These are phyloP conservation scores for Fusarium oligoseptatum DNA, from an alignment of 2,329 filamentous ascomycete genomes.

Conservation along the genomic window DNA sequence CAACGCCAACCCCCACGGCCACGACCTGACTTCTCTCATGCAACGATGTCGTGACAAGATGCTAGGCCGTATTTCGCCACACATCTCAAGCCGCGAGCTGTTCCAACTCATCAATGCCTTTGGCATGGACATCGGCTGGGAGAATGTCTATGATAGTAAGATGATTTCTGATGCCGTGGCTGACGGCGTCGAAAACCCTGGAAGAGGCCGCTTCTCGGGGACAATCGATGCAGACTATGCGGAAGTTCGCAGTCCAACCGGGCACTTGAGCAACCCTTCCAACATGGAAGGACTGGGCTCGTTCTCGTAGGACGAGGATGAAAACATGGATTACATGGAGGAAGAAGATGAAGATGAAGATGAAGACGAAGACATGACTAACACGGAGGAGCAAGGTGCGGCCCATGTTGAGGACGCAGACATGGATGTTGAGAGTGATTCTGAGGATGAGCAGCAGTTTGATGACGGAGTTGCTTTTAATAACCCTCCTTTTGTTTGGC, in stretches of 20 bases:
- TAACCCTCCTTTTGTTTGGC: slow-evolving; percentile 5
- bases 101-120: slow-evolving; percentile 49
- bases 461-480: not conserved
- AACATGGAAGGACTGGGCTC: not conserved
- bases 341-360: not conserved
- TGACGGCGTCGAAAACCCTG: slow-evolving; percentile 54
- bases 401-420: not conserved
- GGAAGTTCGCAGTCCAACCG: slow-evolving; percentile 1
- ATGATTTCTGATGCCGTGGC: slow-evolving; percentile 49
- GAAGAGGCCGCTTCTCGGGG: slow-evolving; percentile 58
- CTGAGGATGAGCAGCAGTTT: not conserved
- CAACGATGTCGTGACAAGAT: slow-evolving; percentile 54
- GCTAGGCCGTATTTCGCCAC: slow-evolving; percentile 52
- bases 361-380: not conserved
- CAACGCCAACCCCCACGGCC: slow-evolving; percentile 40
- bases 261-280: not conserved
- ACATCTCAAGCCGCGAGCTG: slow-evolving; percentile 48
- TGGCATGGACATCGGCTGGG: slow-evolving; percentile 56
- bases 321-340: not conserved
- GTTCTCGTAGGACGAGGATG: slow-evolving; percentile 9
- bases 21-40: slow-evolving; percentile 49
- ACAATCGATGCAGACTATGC: slow-evolving; percentile 39
- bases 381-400: not conserved
- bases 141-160: slow-evolving; percentile 49
- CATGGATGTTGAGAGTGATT: not conserved